Evolutionary conservation across 2,329 filamentous ascomycete genomes (phyloP).

Genomic region (Talaromyces sp.): DNA sequence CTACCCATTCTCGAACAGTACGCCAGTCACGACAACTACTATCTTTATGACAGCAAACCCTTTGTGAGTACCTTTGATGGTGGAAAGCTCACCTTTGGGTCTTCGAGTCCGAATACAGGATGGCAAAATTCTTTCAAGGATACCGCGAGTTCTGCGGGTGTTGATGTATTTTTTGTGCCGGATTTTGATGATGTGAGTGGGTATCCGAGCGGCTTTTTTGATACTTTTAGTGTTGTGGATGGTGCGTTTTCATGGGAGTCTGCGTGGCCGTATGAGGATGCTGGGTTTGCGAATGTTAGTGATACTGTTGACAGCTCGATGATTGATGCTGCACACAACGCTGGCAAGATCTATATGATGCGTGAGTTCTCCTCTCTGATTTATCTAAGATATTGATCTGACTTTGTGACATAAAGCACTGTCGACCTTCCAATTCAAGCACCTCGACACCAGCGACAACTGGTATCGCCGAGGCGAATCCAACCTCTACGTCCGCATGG

Average conservation of each 20-base stretch:
- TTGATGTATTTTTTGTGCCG: conserved; percentile 30
- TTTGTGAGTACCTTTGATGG: conserved; percentile 35
- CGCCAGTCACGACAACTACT: conserved; percentile 26
- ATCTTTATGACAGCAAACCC: conserved; percentile 26
- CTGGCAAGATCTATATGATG: conserved; percentile 40
- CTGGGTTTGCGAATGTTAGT: conserved; percentile 27
- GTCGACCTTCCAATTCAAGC: conserved; percentile 41
- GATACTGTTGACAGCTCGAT: conserved; percentile 28
- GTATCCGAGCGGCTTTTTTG: conserved; percentile 25
- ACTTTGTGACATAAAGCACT: conserved; percentile 16
- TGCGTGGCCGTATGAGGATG: conserved; percentile 29
- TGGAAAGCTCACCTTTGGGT: conserved; percentile 22
- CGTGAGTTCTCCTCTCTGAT: conserved; percentile 20
- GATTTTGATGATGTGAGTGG: conserved; percentile 27
- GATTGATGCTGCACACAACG: conserved; percentile 27
- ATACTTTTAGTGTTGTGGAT: conserved; percentile 27
- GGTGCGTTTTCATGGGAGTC: conserved; percentile 39
- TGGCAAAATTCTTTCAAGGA: conserved; percentile 20
- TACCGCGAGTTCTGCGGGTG: conserved; percentile 26
- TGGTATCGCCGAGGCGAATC: conserved; percentile 39
- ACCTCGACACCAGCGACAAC: conserved; percentile 28
- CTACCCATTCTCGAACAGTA: conserved; percentile 27
- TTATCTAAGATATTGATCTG: neutral
- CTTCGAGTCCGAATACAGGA: conserved; percentile 21
- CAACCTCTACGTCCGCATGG: conserved; percentile 34